These are phyloP conservation scores for Vanderwaltozyma yarrowii DNA, from an alignment of 805 yeast genomes.

Conservation along the genomic window DNA sequence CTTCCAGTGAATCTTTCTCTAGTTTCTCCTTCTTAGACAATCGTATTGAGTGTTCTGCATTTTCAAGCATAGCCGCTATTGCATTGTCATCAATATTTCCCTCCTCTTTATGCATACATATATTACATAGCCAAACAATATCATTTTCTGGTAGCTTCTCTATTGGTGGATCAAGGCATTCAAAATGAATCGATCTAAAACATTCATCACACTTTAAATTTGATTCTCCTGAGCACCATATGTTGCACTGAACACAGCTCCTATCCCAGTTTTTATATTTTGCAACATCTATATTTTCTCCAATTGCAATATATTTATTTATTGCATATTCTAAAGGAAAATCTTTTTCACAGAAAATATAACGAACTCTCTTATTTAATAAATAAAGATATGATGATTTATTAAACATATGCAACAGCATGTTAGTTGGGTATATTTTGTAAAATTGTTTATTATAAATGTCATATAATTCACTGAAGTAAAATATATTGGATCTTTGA, in stretches of 20 bases:
- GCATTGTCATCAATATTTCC: constrained; percentile 16
- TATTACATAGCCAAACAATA: constrained; percentile 83
- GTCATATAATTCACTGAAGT: constrained; percentile 79
- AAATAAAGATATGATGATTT: constrained; percentile 50
- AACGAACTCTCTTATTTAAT: constrained; percentile 57
- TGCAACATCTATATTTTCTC: neutral
- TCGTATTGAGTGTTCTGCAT: constrained; percentile 5
- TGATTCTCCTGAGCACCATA: constrained; percentile 75
- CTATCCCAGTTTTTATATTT: constrained; percentile 21
- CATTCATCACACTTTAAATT: constrained; percentile 74
- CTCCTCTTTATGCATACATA: constrained; percentile 54
- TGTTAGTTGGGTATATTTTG: constrained; percentile 60
- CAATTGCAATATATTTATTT: constrained; percentile 11
- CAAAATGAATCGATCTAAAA: constrained; percentile 58
- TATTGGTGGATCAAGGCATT: constrained; percentile 79
- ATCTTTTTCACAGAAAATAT: constrained; percentile 56
- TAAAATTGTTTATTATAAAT: constrained; percentile 74
- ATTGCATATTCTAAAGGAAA: constrained; percentile 21
- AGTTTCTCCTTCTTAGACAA: constrained; percentile 4
- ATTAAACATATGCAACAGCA: constrained; percentile 46
- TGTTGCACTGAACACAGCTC: constrained; percentile 61
- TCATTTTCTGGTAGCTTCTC: constrained; percentile 72
- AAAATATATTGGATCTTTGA: constrained; percentile 56
- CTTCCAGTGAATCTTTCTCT: constrained; percentile 12
- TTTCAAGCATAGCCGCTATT: constrained; percentile 2